Evolutionary conservation across 2,329 filamentous ascomycete genomes (phyloP).

Genomic region (Ophiognomonia clavigignenti-juglandacearum): DNA sequence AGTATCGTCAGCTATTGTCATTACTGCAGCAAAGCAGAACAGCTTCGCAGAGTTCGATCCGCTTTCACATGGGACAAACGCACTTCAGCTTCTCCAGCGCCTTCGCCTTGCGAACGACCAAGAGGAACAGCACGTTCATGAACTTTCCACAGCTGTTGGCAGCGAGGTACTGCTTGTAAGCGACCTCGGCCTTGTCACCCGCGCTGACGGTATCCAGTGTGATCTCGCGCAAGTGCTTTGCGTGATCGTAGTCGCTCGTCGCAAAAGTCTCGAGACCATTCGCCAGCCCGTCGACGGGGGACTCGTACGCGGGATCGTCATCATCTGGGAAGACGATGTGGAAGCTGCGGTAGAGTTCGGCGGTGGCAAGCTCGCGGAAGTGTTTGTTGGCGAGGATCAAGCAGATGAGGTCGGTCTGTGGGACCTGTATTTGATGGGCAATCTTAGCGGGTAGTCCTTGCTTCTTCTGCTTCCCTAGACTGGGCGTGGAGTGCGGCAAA

Average conservation of each 20-base stretch:
- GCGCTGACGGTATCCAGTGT: slow-evolving; percentile 50
- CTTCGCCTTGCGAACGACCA: slow-evolving; percentile 51
- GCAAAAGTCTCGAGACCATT: slow-evolving; percentile 56
- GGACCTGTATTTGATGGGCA: slow-evolving; percentile 35
- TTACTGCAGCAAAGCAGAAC: too few species aligned
- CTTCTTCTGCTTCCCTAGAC: too few species aligned
- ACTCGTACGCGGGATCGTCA: slow-evolving; percentile 46
- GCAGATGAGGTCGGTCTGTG: slow-evolving; percentile 48
- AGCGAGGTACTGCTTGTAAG: slow-evolving; percentile 51
- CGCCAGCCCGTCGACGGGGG: slow-evolving; percentile 52
- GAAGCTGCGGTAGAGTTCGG: slow-evolving; percentile 55
- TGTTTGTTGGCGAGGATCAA: slow-evolving; percentile 54
- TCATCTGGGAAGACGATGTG: slow-evolving; percentile 58
- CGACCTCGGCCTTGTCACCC: slow-evolving; percentile 47
- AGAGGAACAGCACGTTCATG: slow-evolving; percentile 54
- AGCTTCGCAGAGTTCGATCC: background rate
- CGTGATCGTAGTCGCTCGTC: slow-evolving; percentile 61
- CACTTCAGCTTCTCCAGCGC: slow-evolving; percentile 54
- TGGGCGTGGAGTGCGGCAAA: too few species aligned
- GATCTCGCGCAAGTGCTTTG: slow-evolving; percentile 50
- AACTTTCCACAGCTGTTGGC: slow-evolving; percentile 57
- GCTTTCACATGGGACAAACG: slow-evolving; percentile 19
- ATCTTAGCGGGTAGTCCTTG: too few species aligned
- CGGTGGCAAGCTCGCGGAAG: slow-evolving; percentile 53
- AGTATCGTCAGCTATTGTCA: background rate